Percentiles rank a stretch among this genome's conserved stretches.
These are phyloP conservation scores for Salpingoeca rosetta DNA, from an alignment of 78 protist species.

Conservation along the genomic window DNA sequence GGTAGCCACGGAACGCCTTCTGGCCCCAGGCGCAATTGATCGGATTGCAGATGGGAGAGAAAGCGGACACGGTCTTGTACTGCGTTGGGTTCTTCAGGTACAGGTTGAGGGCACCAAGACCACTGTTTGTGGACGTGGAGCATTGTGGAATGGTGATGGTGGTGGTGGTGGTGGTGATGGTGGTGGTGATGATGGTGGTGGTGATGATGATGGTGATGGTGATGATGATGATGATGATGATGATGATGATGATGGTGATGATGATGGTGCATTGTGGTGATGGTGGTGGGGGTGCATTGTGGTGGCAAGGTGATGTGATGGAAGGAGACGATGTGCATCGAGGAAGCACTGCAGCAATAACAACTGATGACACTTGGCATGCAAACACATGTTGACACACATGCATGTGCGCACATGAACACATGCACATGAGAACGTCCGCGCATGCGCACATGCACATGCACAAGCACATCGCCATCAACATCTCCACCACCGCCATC, in stretches of 20 bases:
- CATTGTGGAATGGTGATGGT: neutral
- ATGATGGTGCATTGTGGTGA: neutral
- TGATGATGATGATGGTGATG: neutral
- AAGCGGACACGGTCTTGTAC: constrained; percentile 68
- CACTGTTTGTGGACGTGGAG: neutral
- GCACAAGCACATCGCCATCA: too few relatives aligned
- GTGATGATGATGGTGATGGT: neutral
- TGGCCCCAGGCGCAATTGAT: constrained; percentile 50
- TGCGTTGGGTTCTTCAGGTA: constrained; percentile 43
- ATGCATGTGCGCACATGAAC: too few relatives aligned
- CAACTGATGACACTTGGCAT: too few relatives aligned
- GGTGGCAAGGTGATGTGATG: neutral
- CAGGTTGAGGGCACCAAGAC: neutral
- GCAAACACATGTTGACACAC: too few relatives aligned
- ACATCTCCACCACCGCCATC: too few relatives aligned
- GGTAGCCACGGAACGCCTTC: constrained; percentile 47
- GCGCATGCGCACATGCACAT: too few relatives aligned
- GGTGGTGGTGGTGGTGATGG: neutral
- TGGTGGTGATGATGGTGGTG: neutral
- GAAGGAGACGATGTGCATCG: too few relatives aligned
- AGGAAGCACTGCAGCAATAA: too few relatives aligned
- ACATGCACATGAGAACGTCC: too few relatives aligned
- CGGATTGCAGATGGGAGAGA: constrained; percentile 84
- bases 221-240: neutral
- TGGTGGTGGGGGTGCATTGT: neutral